Evolutionary conservation across 192 early-diverging fungal genomes (phyloP).

Genomic region (Coemansia sp.): DNA sequence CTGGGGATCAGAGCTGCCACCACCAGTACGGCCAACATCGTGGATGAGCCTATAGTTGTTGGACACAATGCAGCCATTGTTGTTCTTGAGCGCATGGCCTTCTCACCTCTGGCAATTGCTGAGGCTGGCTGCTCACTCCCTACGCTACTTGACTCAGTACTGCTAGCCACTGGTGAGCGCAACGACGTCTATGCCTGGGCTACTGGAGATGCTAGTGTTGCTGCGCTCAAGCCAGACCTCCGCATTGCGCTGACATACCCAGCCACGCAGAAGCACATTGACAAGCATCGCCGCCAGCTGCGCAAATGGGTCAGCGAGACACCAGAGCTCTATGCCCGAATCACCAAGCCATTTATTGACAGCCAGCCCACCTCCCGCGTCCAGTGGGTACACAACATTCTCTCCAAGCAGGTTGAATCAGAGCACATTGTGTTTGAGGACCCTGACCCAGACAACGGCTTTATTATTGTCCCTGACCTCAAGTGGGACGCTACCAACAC

Average conservation of each 20-base stretch:
- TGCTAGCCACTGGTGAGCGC: conserved; percentile 49
- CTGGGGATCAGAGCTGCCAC: not conserved
- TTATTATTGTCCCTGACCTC: conserved; percentile 76
- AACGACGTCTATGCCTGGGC: conserved; percentile 76
- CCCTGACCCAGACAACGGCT: conserved; percentile 63
- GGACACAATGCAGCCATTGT: conserved; percentile 37
- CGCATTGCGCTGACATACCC: too few relatives aligned
- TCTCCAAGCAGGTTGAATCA: too few relatives aligned
- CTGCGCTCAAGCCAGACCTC: too few relatives aligned
- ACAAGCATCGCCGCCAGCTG: too few relatives aligned
- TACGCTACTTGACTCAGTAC: conserved; percentile 9
- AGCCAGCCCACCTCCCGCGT: too few relatives aligned
- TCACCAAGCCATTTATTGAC: too few relatives aligned
- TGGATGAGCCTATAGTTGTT: conserved; percentile 3
- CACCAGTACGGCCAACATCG: not conserved
- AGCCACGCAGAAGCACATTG: too few relatives aligned
- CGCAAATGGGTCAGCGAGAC: too few relatives aligned
- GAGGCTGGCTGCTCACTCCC: not conserved
- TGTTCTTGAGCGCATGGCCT: conserved; percentile 41
- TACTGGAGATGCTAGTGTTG: conserved; percentile 39
- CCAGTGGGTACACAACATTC: too few relatives aligned
- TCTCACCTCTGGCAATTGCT: conserved; percentile 16
- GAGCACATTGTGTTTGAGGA: conserved; percentile 17
- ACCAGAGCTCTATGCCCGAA: too few relatives aligned
- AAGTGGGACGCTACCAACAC: conserved; percentile 74